Conservation (phyloP, 1,284 basidiomycete species). For the Ganoderma boninense region DNA sequence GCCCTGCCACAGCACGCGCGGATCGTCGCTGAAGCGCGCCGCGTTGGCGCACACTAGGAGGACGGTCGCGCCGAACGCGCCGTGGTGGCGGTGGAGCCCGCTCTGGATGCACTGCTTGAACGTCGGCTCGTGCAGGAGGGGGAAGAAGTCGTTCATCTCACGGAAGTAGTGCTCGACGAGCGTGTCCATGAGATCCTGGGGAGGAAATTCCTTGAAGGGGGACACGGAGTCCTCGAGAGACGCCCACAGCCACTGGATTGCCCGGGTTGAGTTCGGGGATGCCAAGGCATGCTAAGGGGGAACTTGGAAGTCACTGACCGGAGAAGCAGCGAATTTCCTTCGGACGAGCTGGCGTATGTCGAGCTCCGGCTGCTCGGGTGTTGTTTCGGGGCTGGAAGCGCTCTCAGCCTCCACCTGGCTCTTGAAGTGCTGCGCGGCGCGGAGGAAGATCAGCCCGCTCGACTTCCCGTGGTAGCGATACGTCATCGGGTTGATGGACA, state of each 20-base stretch:
- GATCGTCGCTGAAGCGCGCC: constrained; percentile 72
- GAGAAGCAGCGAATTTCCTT: background rate
- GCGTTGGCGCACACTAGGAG: constrained; percentile 81
- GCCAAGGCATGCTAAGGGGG: no score
- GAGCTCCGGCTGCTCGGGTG: background rate
- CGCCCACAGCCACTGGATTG: constrained; percentile 40
- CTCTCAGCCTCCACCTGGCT: constrained; percentile 40
- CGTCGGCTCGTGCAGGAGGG: constrained; percentile 79
- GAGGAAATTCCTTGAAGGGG: constrained; percentile 57
- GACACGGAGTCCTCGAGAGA: constrained; percentile 34
- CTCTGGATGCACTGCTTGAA: constrained; percentile 68
- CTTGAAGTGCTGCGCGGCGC: constrained; percentile 56
- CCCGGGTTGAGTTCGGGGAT: no score
- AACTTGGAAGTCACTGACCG: background rate
- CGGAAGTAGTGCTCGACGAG: constrained; percentile 82
- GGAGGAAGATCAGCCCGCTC: constrained; percentile 57
- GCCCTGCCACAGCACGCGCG: constrained; percentile 62
- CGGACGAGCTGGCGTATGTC: background rate
- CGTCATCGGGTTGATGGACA: constrained; percentile 36
- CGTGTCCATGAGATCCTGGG: constrained; percentile 61
- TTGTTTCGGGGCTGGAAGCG: constrained; percentile 23
- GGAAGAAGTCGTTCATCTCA: constrained; percentile 64
- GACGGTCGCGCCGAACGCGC: constrained; percentile 72
- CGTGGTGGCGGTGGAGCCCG: constrained; percentile 65
- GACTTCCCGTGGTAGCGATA: constrained; percentile 61